Evolutionary conservation across 1,284 basidiomycete genomes (phyloP), one percentile per base, ranked within the genome.

Genomic region (Boletellus deceptivus): DNA sequence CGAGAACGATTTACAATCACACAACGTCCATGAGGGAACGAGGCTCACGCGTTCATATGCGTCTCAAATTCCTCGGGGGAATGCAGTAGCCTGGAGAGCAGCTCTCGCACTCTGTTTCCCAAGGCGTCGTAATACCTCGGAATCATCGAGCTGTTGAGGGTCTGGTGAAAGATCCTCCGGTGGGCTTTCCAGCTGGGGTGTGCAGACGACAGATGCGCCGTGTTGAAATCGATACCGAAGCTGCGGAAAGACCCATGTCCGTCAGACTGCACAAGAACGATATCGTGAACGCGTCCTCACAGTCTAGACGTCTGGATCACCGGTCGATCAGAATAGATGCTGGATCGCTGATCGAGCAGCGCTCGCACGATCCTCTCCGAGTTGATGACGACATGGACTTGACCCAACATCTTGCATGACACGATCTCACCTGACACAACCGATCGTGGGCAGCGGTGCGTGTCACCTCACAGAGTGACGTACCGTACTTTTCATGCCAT

Each of bases 401-500:
- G 52, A 35, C 63, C 62, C 49, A 64, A 45, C 1, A 58, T 31
- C 0, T 45, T 53, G 38, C 44, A 59, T 6, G 56, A 61, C 18
- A 65, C 53, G 33, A 64, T 52, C 24, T 63, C 53, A 13, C 62
- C 64, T 64, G 14, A 20, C 18, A 29, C 11, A 14, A 6, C 18
- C 20, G 18, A 37, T 50, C 16, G 54, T 34, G 27, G 22, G 33
- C 3, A n/a, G 6, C n/a, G 9, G 14, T 29, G 24, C 13, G 43
- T 17, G 9, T 11, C 20, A 25, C 7, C n/a, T 6, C 16, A 7
- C 9, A 39, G 34, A 9, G n/a, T 22, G 24, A 52, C 64, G 6
- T 39, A 71, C 66, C 67, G 29, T 61, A 59, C 7, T 25, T 22
- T 40, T 54, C 53, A 20, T 49, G 55, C 66, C 63, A 69, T n/a